Conservation (phyloP, 148 eudicot genomes). For the Pouteria glomerata region DNA sequence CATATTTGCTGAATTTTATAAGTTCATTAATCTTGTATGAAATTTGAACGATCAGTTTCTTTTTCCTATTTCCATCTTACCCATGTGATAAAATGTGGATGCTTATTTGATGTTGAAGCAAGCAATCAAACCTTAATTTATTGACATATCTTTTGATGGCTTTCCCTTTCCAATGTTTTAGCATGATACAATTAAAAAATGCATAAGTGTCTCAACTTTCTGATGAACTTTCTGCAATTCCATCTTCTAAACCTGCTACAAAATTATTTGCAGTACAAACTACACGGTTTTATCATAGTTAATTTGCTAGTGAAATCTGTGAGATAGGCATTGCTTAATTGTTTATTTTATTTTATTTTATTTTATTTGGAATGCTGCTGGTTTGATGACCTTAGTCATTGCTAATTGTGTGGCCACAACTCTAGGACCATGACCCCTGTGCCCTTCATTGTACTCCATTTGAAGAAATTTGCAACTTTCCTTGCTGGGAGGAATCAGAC, state of each 20-base stretch:
- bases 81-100: too few species aligned
- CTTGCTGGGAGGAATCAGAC: too few species aligned
- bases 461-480: too few species aligned
- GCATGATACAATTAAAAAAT: background rate
- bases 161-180: background rate
- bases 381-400: background rate
- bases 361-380: conserved; percentile 2
- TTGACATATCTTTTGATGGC: too few species aligned
- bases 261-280: background rate
- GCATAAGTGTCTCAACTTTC: background rate
- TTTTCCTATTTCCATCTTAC: too few species aligned
- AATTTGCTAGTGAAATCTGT: background rate
- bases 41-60: background rate
- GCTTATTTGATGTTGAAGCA: background rate
- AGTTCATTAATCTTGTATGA: background rate
- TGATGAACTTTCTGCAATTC: too few species aligned
- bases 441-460: too few species aligned
- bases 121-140: too few species aligned
- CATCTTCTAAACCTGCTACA: too few species aligned
- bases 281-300: background rate
- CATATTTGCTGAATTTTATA: background rate
- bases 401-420: background rate
- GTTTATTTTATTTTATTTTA: too few species aligned
- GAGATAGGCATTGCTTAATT: background rate
- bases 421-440: conserved; percentile 92